Evolutionary conservation across 148 eudicot genomes (phyloP), one percentile per base, ranked within the genome.

Genomic region (Persicaria tinctoria): DNA sequence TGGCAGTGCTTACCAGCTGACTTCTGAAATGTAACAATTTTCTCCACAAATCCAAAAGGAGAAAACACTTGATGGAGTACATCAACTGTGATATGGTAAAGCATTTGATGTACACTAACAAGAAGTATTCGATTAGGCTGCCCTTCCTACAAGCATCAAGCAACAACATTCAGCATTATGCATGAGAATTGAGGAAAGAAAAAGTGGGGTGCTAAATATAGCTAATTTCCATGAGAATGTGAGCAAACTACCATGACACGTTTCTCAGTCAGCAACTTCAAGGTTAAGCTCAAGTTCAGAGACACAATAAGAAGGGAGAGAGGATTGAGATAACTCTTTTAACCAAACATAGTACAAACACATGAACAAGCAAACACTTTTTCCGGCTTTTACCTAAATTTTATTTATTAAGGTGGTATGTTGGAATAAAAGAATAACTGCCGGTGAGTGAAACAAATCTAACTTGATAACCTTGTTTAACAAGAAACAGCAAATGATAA

Each of bases 61-160:
- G 86, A 75, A 70, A 83, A 83, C 56, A 83, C 86, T 80, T 83
- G 86, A 41, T 83, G 79, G 41, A 83, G 86, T 63, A 83, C 86
- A 49, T 83, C 86, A 57, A 78, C 86, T 5, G 86, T 83, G 73
- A 83, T 80, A 27, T 83, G 86, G 49, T 83, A 83, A 54, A 83
- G 71, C 53, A 83, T 80, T 16, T 78, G 82, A 83, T 83, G 86
- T 50, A 83, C 70, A 74, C 81, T 83, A 54, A 83, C 81, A 76
- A 83, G 69, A 73, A 83, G 86, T 46, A 83, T 83, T 50, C 83
- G 83, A 77, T 83, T 83, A 45, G 86, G 86, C 62, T 80, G 81
- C 44, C 73, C 83, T 50, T 83, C 86, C 86, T 80, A 81, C 73
- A 73, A 60, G 51, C 46, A 14, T 57, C 66, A 73, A 70, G 55